Conservation (phyloP, 768 basidiomycete species). For the Suillus decipiens region DNA sequence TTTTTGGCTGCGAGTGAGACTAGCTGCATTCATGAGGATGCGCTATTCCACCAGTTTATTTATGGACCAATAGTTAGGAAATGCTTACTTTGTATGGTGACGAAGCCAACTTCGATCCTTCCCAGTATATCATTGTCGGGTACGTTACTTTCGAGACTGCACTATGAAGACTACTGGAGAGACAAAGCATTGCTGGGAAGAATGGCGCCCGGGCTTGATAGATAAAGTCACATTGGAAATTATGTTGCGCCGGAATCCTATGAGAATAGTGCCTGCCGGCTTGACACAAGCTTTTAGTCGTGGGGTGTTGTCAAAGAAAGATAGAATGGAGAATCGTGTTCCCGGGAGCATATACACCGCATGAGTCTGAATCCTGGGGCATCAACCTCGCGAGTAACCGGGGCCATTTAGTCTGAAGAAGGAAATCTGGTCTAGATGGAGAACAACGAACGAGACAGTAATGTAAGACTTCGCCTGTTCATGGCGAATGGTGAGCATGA, state of each 20-base stretch:
- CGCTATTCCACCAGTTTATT: not conserved
- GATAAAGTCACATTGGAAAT: not conserved
- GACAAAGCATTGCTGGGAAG: not conserved
- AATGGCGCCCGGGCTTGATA: not conserved
- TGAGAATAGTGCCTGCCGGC: constrained; percentile 23
- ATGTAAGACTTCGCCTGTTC: not conserved
- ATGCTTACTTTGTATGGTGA: not conserved
- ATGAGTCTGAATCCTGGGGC: not conserved
- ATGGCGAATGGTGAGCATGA: not conserved
- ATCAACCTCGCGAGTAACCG: not conserved
- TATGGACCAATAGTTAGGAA: not conserved
- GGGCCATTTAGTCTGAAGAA: not conserved
- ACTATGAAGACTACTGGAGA: not conserved
- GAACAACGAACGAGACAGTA: not conserved
- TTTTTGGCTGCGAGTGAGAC: constrained; percentile 1
- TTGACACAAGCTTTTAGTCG: not conserved
- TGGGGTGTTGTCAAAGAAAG: constrained; percentile 6
- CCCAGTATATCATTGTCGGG: not conserved
- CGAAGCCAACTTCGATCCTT: not conserved
- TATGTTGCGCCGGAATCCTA: not conserved
- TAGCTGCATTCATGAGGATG: not conserved
- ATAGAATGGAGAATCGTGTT: constrained; percentile 6
- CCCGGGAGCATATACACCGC: not conserved
- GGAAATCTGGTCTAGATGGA: not conserved
- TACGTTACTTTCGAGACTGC: not conserved